Conservation (phyloP, 352 stramenopile genomes). For the Phytopythium oedochilum region DNA sequence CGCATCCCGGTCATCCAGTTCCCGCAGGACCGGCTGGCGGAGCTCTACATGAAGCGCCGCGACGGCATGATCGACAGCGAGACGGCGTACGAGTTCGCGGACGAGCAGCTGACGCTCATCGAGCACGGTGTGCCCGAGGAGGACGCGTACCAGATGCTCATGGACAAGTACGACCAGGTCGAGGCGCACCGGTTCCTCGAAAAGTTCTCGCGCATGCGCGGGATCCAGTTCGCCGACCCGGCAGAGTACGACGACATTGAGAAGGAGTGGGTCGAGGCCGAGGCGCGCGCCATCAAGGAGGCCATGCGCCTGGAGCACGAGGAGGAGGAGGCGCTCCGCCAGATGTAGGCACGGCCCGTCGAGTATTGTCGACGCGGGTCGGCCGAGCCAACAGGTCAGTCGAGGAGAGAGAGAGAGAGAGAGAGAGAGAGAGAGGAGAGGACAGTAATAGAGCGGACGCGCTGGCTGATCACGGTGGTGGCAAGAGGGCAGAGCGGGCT, state of each 20-base stretch:
- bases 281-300: conserved; percentile 79
- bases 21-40: conserved; percentile 77
- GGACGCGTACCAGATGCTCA: conserved; percentile 75
- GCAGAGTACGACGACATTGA: conserved; percentile 82
- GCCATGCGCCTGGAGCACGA: conserved; percentile 83
- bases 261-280: conserved; percentile 73
- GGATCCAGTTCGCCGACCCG: conserved; percentile 71
- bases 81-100: conserved; percentile 84
- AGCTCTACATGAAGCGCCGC: conserved; percentile 77
- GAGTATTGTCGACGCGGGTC: too few relatives aligned
- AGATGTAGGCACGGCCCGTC: conserved; percentile 68
- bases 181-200: conserved; percentile 76
- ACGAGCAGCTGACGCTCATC: conserved; percentile 84
- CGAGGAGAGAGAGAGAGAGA: too few relatives aligned
- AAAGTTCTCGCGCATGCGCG: conserved; percentile 77
- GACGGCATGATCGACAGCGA: conserved; percentile 65
- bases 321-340: conserved; percentile 65
- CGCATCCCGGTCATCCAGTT: conserved; percentile 78
- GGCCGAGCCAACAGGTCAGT: background rate
- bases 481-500: too few relatives aligned
- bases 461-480: too few relatives aligned
- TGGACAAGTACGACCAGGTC: conserved; percentile 83
- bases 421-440: background rate
- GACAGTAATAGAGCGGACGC: too few relatives aligned
- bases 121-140: conserved; percentile 76